A percentile compares a stretch with the other conserved stretches of the same genome.
Evolutionary conservation across 31 red algal genomes (phyloP).

Genomic region (Odonthalia washingtoniensis): DNA sequence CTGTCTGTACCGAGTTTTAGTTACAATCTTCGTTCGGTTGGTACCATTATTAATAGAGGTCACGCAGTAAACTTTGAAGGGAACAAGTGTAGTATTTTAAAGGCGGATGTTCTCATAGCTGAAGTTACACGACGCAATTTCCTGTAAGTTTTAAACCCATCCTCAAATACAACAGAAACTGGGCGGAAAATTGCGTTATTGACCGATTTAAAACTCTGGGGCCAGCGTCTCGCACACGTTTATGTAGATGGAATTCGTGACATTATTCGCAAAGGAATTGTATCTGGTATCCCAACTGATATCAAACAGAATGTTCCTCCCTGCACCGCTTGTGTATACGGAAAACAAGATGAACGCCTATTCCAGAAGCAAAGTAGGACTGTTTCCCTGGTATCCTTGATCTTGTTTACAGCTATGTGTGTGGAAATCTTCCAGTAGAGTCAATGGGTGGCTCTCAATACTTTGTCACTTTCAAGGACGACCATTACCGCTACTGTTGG

Average conservation of each 20-base stretch:
- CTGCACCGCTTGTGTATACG: slow-evolving; percentile 22
- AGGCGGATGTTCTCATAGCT: background rate
- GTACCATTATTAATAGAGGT: background rate
- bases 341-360: slow-evolving; percentile 37
- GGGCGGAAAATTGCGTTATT: background rate
- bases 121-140: background rate
- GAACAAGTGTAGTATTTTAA: background rate
- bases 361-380: slow-evolving; percentile 34
- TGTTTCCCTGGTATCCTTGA: slow-evolving; percentile 6
- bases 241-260: slow-evolving; percentile 20
- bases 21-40: slow-evolving; percentile 14
- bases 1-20: slow-evolving; percentile 11
- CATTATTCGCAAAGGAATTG: slow-evolving; percentile 32
- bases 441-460: slow-evolving; percentile 42
- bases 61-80: background rate
- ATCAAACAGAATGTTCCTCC: background rate
- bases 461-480: slow-evolving; percentile 51
- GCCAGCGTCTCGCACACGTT: slow-evolving; percentile 33
- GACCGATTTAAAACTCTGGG: slow-evolving; percentile 2
- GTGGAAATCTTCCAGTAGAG: slow-evolving; percentile 21
- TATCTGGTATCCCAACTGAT: background rate
- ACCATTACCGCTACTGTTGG: slow-evolving; percentile 12
- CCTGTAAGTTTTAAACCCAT: slow-evolving; percentile 32
- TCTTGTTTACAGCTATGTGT: slow-evolving; percentile 30
- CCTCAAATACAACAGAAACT: background rate